phyloP scores from a whole-genome alignment of 495 filamentous ascomycete species.

The Penicillium ucsense region DNA sequence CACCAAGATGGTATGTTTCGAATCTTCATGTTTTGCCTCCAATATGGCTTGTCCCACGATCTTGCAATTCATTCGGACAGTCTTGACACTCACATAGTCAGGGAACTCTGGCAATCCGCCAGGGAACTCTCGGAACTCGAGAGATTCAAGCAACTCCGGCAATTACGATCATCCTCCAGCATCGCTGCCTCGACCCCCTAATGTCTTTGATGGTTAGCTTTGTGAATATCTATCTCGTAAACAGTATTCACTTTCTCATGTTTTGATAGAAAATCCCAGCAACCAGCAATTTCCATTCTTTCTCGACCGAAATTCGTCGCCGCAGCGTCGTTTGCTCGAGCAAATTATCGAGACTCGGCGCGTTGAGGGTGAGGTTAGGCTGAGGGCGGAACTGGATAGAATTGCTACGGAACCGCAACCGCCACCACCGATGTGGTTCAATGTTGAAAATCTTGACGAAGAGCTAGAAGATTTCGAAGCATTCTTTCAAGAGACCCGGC shows the following conservation, averaged over 20 bases:
- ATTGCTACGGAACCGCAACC: no score
- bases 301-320: neutral
- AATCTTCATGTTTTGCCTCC: neutral
- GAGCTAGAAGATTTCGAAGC: neutral
- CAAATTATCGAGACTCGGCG: neutral
- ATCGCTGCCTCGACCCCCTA: slow-evolving; percentile 28
- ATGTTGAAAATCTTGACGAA: neutral
- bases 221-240: slow-evolving; percentile 5
- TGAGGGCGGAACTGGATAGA: no score
- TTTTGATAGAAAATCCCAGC: slow-evolving; percentile 1
- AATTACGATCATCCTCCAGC: slow-evolving; percentile 49
- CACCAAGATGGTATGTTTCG: slow-evolving; percentile 18
- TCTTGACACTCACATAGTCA: neutral
- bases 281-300: neutral
- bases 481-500: slow-evolving; percentile 4
- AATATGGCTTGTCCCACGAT: neutral
- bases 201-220: slow-evolving; percentile 5
- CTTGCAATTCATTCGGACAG: neutral
- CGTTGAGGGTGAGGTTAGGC: no score
- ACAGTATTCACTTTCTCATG: slow-evolving; percentile 1
- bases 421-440: no score
- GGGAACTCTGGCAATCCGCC: neutral
- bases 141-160: slow-evolving; percentile 12
- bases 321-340: neutral
- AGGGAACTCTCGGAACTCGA: neutral